Conservation (phyloP, 805 yeast genomes). For the Candida boidinii region DNA sequence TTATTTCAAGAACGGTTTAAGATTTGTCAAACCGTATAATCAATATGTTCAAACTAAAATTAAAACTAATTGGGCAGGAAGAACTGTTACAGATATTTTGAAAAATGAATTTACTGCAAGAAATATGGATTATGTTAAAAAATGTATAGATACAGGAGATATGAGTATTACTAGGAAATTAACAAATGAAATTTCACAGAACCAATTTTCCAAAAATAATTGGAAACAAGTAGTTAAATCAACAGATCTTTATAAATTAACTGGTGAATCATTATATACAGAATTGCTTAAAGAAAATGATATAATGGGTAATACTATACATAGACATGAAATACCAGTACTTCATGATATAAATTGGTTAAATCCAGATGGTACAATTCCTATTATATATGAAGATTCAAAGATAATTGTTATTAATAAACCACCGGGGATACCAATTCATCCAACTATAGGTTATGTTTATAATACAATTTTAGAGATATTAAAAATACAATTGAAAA, state of each 20-base stretch:
- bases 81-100: slow-evolving; percentile 9
- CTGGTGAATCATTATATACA: slow-evolving; percentile 6
- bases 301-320: slow-evolving; percentile 22
- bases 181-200: too few species aligned
- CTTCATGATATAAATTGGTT: slow-evolving; percentile 12
- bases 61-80: slow-evolving; percentile 6
- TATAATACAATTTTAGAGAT: slow-evolving; percentile 37
- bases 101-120: slow-evolving; percentile 10
- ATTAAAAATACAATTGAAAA: slow-evolving; percentile 14
- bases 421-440: slow-evolving; percentile 48
- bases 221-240: slow-evolving; percentile 2
- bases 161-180: too few species aligned
- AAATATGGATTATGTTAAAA: slow-evolving; percentile 5
- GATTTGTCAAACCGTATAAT: slow-evolving; percentile 11
- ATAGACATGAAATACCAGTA: slow-evolving; percentile 39
- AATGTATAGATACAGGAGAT: slow-evolving; percentile 7
- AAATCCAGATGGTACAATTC: slow-evolving; percentile 6
- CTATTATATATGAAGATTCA: slow-evolving; percentile 25
- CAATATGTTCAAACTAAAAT: slow-evolving; percentile 7
- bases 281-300: slow-evolving; percentile 12
- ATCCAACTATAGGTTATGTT: slow-evolving; percentile 37
- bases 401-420: slow-evolving; percentile 36
- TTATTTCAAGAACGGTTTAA: slow-evolving; percentile 5
- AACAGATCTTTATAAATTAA: slow-evolving; percentile 1
- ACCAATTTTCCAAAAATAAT: too few species aligned